Evolutionary conservation across 129 eudicot genomes (phyloP), one percentile per base, ranked within the genome.

Genomic region (Silybum marianum): DNA sequence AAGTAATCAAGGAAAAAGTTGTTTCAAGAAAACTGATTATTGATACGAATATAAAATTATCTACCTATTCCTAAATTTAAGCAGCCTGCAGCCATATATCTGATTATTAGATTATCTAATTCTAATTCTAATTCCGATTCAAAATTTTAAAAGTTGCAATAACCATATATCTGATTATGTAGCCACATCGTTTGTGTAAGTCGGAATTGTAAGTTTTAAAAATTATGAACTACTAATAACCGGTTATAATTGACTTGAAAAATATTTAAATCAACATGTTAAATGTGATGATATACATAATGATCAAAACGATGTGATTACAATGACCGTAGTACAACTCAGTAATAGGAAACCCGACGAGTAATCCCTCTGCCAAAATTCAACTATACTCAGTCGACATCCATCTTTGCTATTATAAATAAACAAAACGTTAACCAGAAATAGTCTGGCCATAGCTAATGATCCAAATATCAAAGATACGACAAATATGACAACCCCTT

Each of bases 401-500:
- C 86, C 79, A 24, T 83, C 80, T 73, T 81, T 80, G 58, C 92
- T 87, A 84, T 81, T 40, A 48, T 77, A 71, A 81, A 86, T 78
- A 83, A 82, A 85, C 82, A 81, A 80, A 21, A 88, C 82, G 73
- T 77, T 82, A 81, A 89, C 95, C 84, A 86, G 72, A 73, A 88
- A 84, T 77, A 90, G 60, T 87, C 91, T 91, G 42, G 86, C 54
- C 75, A 96, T 48, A 10, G 92, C 95, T 73, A 93, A 77, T 34
- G 86, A 66, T 34, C 93, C 97, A 80, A 96, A 96, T 76, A 76
- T 54, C 79, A 90, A 72, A 36, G 95, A 87, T 78, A 86, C 81
- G 81, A 95, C 90, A 82, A 96, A 88, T 21, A 96, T 82, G 51
- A 91, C 89, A 68, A 90, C 80, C 69, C 99, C 99, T 84, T 93